These are phyloP conservation scores for Fonsecaea pedrosoi DNA, from an alignment of 2,329 filamentous ascomycete genomes.

Conservation along the genomic window DNA sequence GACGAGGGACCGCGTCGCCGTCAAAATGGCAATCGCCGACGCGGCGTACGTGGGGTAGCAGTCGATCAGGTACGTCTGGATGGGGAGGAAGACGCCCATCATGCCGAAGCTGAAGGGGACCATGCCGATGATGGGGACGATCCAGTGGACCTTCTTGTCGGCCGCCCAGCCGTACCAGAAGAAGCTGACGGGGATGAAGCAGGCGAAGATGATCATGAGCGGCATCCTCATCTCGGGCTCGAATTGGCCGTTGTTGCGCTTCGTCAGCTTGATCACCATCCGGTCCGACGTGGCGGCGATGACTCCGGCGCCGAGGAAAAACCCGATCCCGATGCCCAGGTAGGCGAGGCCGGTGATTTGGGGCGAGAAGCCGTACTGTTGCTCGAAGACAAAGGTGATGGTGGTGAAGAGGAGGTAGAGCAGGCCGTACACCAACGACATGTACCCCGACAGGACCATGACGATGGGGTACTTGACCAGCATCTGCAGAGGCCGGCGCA, in stretches of 20 bases:
- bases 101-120: conserved; percentile 56
- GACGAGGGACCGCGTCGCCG: conserved; percentile 61
- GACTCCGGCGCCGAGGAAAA: conserved; percentile 56
- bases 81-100: conserved; percentile 52
- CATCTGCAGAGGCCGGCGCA: too few species aligned
- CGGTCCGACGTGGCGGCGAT: conserved; percentile 44
- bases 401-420: too few species aligned
- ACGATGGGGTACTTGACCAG: too few species aligned
- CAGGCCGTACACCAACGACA: conserved; percentile 58
- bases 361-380: too few species aligned
- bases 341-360: conserved; percentile 42
- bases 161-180: too few species aligned
- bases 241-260: conserved; percentile 39
- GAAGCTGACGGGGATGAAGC: conserved; percentile 37
- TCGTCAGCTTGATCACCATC: conserved; percentile 43
- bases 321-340: conserved; percentile 55
- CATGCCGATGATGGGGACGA: too few species aligned
- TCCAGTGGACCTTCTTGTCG: too few species aligned
- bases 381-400: too few species aligned
- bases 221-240: conserved; percentile 60
- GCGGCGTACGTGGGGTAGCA: conserved; percentile 56
- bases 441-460: conserved; percentile 44
- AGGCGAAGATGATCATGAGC: conserved; percentile 49
- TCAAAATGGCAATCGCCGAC: conserved; percentile 60
- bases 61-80: conserved; percentile 66